Conservation (phyloP, 495 filamentous ascomycete species). For the Penicillium canariense region DNA sequence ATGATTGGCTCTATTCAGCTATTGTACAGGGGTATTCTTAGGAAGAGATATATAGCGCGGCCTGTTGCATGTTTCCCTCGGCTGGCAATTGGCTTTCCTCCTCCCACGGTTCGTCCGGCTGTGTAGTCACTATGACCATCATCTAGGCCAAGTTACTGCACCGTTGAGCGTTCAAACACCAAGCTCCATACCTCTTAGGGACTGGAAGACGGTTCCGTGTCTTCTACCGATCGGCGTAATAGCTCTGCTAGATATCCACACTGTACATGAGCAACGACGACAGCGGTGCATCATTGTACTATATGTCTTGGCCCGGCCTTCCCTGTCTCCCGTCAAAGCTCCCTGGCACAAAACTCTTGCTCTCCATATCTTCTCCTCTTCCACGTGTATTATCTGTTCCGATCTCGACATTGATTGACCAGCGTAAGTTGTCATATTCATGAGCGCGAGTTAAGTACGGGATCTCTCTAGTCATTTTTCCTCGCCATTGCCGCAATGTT, state of each 20-base stretch:
- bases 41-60: background rate
- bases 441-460: background rate
- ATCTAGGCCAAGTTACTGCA: background rate
- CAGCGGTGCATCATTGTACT: conserved; percentile 22
- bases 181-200: no score
- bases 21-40: background rate
- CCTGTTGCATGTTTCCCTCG: background rate
- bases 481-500: conserved; percentile 17
- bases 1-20: background rate
- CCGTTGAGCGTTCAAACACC: background rate
- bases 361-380: background rate
- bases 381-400: background rate
- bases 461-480: background rate
- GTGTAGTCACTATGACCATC: conserved; percentile 9
- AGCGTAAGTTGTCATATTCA: background rate
- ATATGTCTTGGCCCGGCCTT: background rate
- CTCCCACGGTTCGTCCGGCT: background rate
- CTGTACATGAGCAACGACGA: conserved; percentile 10
- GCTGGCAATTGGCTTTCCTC: conserved; percentile 1
- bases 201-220: conserved; percentile 22
- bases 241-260: background rate
- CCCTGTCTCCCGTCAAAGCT: background rate
- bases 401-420: background rate
- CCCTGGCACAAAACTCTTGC: background rate
- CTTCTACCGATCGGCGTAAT: background rate